Conservation (phyloP, 768 basidiomycete species). For the Clavulina sp. region DNA sequence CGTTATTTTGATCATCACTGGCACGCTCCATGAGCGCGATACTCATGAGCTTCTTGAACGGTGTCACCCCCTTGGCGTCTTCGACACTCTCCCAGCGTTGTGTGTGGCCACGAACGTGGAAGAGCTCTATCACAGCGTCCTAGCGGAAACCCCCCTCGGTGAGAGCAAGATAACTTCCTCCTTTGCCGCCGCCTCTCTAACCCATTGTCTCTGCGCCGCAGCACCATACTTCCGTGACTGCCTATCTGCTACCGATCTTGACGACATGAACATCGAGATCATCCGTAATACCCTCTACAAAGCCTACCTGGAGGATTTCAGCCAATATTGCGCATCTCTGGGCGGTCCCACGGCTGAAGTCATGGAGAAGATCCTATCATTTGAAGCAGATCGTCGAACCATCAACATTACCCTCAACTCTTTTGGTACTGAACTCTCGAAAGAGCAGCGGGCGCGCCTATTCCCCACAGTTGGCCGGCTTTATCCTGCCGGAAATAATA, state of each 20-base stretch:
- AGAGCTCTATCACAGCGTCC: conserved; percentile 88
- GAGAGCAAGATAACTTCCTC: conserved; percentile 17
- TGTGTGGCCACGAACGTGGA: conserved; percentile 98
- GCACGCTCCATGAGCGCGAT: conserved; percentile 91
- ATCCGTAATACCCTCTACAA: conserved; percentile 99
- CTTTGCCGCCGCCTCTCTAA: conserved; percentile 3
- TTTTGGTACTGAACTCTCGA: conserved; percentile 84
- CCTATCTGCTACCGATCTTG: conserved; percentile 85
- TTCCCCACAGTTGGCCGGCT: conserved; percentile 89
- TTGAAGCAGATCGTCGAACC: conserved; percentile 92
- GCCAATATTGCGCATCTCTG: conserved; percentile 60
- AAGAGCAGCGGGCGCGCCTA: conserved; percentile 85
- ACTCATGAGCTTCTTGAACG: conserved; percentile 92
- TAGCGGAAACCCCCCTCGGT: conserved; percentile 97
- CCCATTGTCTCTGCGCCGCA: conserved; percentile 12
- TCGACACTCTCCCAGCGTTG: conserved; percentile 98
- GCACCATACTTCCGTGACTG: conserved; percentile 97
- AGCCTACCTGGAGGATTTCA: conserved; percentile 95
- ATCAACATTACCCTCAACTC: conserved; percentile 99
- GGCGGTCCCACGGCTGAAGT: conserved; percentile 77
- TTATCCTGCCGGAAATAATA: conserved; percentile 91
- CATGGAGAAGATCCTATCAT: conserved; percentile 82
- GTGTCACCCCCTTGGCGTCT: conserved; percentile 91
- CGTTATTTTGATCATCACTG: conserved; percentile 90
- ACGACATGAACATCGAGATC: conserved; percentile 98